phyloP scores from a whole-genome alignment of 106 monocot species.

The Dendrobium officinale region DNA sequence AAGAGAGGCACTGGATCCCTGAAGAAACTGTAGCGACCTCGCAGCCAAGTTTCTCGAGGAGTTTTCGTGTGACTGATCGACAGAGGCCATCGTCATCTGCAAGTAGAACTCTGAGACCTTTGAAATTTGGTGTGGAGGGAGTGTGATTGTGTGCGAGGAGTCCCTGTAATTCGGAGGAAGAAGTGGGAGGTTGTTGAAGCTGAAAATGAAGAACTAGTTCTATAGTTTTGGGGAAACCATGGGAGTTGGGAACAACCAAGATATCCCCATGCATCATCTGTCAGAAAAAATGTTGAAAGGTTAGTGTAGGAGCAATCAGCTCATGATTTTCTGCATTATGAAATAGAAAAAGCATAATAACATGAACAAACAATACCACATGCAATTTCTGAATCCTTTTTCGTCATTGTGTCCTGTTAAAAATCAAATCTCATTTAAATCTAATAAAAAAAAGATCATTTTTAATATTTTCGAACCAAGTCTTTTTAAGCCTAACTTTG shows the following conservation, averaged over 20 bases:
- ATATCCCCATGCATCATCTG: constrained; percentile 82
- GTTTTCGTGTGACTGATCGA: constrained; percentile 32
- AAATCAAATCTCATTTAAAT: too few relatives aligned
- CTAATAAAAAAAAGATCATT: too few relatives aligned
- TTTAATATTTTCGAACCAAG: too few relatives aligned
- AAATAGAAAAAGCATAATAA: background rate
- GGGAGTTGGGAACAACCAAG: constrained; percentile 31
- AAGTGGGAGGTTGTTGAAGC: constrained; percentile 19
- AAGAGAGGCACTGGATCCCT: constrained; percentile 34
- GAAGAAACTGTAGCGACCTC: constrained; percentile 35
- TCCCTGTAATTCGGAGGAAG: constrained; percentile 3
- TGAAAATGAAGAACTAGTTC: constrained; percentile 43
- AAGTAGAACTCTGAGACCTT: constrained; percentile 47
- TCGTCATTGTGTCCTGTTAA: too few relatives aligned
- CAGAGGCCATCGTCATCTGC: constrained; percentile 36
- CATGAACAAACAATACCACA: background rate
- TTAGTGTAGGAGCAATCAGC: background rate
- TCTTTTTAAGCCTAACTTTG: too few relatives aligned
- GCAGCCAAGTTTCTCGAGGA: constrained; percentile 62
- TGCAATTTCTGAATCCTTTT: background rate
- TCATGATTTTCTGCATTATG: background rate
- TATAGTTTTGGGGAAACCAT: constrained; percentile 27
- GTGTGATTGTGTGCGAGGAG: background rate
- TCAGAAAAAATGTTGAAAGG: background rate
- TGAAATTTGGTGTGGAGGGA: constrained; percentile 21